phyloP scores from a whole-genome alignment of 2,329 filamentous ascomycete genomes.

The Cercospora janseana region DNA sequence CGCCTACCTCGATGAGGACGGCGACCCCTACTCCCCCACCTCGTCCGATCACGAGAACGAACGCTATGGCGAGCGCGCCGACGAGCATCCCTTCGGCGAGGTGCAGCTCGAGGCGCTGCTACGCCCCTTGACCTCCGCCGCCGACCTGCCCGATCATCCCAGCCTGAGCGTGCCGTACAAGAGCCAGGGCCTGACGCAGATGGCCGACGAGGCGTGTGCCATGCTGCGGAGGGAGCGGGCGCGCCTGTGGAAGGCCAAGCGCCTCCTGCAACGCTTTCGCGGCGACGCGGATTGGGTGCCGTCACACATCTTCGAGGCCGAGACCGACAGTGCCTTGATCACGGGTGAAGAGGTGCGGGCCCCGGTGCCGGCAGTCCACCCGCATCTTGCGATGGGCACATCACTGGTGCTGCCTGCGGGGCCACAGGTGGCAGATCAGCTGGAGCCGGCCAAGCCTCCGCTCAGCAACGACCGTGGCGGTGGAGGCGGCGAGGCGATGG shows the following conservation, averaged over 20 bases:
- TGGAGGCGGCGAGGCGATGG: conserved; percentile 25
- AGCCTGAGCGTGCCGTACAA: conserved; percentile 72
- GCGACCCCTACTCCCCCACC: conserved; percentile 46
- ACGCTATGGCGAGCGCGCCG: conserved; percentile 59
- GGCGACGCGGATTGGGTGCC: conserved; percentile 70
- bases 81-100: conserved; percentile 71
- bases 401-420: conserved; percentile 12
- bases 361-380: conserved; percentile 27
- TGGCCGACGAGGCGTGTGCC: conserved; percentile 66
- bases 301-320: conserved; percentile 52
- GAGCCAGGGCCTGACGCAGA: conserved; percentile 68
- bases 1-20: conserved; percentile 70
- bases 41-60: conserved; percentile 57
- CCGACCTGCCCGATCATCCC: conserved; percentile 71
- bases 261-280: conserved; percentile 68
- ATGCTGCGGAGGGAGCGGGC: conserved; percentile 74
- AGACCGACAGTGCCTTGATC: conserved; percentile 47
- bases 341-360: conserved; percentile 21
- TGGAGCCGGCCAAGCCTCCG: conserved; percentile 16
- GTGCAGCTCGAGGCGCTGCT: conserved; percentile 52
- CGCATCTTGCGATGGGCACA: conserved; percentile 20
- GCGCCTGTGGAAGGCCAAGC: conserved; percentile 71
- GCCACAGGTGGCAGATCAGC: conserved; percentile 9
- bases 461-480: not conserved
- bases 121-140: conserved; percentile 70